Conservation (phyloP, 106 monocot species). For the Dendrobium officinale region DNA sequence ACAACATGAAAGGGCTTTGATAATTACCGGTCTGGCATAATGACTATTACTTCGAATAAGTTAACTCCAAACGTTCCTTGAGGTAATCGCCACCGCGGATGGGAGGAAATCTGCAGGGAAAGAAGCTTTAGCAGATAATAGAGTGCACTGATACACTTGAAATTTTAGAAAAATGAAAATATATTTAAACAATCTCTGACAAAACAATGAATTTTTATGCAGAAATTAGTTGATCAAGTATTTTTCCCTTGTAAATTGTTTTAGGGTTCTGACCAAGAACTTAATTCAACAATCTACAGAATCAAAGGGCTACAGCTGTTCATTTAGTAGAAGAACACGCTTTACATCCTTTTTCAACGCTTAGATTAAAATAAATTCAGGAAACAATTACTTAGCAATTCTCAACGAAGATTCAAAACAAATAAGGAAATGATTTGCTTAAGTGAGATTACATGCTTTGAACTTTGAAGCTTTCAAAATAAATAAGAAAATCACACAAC, state of each 20-base stretch:
- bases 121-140: background rate
- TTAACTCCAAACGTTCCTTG: slow-evolving; percentile 31
- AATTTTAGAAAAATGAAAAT: background rate
- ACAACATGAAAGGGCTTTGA: too few species aligned
- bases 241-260: background rate
- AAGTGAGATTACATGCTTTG: too few species aligned
- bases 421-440: too few species aligned
- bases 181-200: background rate
- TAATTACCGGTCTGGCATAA: background rate
- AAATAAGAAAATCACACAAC: too few species aligned
- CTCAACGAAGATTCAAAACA: too few species aligned
- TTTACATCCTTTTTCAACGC: too few species aligned
- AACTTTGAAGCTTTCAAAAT: too few species aligned
- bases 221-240: background rate
- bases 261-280: background rate
- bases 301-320: too few species aligned
- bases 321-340: too few species aligned
- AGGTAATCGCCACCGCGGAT: slow-evolving; percentile 62
- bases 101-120: slow-evolving; percentile 51
- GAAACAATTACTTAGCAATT: too few species aligned
- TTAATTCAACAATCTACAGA: too few species aligned
- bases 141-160: background rate
- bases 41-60: slow-evolving; percentile 14
- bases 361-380: too few species aligned
- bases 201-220: background rate